Evolutionary conservation across 2,329 filamentous ascomycete genomes (phyloP).

Genomic region (Xylariaceae sp.): DNA sequence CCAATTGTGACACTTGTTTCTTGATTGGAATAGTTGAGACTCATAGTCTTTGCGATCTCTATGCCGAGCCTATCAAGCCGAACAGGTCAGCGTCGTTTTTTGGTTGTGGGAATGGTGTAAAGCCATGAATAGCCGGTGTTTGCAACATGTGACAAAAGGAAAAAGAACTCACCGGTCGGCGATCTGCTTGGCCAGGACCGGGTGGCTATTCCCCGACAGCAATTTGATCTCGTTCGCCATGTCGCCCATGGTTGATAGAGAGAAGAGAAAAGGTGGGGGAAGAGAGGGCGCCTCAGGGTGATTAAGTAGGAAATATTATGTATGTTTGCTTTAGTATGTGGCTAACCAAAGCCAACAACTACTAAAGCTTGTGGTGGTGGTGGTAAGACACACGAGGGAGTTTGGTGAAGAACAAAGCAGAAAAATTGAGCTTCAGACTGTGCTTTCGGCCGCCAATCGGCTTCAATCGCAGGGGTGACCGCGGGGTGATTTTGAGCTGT

Average conservation of each 20-base stretch:
- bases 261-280: constrained; percentile 7
- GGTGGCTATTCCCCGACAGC: constrained; percentile 39
- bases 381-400: too few relatives aligned
- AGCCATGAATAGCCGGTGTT: constrained; percentile 9
- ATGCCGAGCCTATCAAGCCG: constrained; percentile 60
- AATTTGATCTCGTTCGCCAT: constrained; percentile 38
- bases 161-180: constrained; percentile 33
- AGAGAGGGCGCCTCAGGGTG: too few relatives aligned
- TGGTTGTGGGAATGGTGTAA: constrained; percentile 2
- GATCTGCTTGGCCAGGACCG: constrained; percentile 34
- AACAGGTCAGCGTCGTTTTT: constrained; percentile 6
- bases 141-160: neutral
- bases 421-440: too few relatives aligned
- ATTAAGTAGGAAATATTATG: too few relatives aligned
- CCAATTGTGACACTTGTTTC: constrained; percentile 90
- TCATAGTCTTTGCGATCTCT: constrained; percentile 73
- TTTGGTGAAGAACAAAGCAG: too few relatives aligned
- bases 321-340: too few relatives aligned
- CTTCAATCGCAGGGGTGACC: too few relatives aligned
- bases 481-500: too few relatives aligned
- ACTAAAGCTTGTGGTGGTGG: too few relatives aligned
- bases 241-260: constrained; percentile 22
- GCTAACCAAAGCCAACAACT: too few relatives aligned
- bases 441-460: too few relatives aligned
- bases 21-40: constrained; percentile 81